These are phyloP conservation scores for Pichia sp. DNA, from an alignment of 1,139 yeast species.

Conservation along the genomic window DNA sequence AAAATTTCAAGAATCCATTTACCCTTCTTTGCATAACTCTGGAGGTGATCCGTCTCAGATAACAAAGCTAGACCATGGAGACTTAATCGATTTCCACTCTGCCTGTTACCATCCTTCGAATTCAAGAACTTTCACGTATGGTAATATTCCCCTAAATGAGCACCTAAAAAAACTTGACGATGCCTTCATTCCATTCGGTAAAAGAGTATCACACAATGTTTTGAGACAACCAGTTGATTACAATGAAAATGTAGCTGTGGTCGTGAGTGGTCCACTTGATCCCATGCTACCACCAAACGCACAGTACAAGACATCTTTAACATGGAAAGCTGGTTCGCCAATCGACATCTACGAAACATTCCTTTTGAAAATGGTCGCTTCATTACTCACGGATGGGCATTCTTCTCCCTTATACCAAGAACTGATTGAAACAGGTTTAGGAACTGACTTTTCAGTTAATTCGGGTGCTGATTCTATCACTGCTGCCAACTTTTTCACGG, in stretches of 20 bases:
- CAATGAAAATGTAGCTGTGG: constrained; percentile 32
- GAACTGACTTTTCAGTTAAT: constrained; percentile 83
- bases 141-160: constrained; percentile 60
- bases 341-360: constrained; percentile 65
- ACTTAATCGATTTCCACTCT: constrained; percentile 69
- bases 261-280: constrained; percentile 72
- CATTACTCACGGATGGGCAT: constrained; percentile 83
- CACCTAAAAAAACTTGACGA: constrained; percentile 58
- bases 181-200: constrained; percentile 52
- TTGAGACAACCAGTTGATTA: constrained; percentile 44
- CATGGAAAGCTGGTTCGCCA: constrained; percentile 84
- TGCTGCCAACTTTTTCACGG: constrained; percentile 69
- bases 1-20: constrained; percentile 77
- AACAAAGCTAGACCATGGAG: constrained; percentile 68
- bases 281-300: constrained; percentile 68
- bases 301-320: constrained; percentile 75
- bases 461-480: constrained; percentile 85
- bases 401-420: constrained; percentile 84
- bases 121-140: constrained; percentile 83
- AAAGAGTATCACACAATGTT: constrained; percentile 33
- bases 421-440: constrained; percentile 77
- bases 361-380: constrained; percentile 66
- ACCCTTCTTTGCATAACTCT: constrained; percentile 79
- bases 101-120: constrained; percentile 85
- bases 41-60: constrained; percentile 92